A percentile compares a stretch with the other conserved stretches of the same genome.
Evolutionary conservation across 129 eudicot genomes (phyloP).

Genomic region (Flaveria brownii): DNA sequence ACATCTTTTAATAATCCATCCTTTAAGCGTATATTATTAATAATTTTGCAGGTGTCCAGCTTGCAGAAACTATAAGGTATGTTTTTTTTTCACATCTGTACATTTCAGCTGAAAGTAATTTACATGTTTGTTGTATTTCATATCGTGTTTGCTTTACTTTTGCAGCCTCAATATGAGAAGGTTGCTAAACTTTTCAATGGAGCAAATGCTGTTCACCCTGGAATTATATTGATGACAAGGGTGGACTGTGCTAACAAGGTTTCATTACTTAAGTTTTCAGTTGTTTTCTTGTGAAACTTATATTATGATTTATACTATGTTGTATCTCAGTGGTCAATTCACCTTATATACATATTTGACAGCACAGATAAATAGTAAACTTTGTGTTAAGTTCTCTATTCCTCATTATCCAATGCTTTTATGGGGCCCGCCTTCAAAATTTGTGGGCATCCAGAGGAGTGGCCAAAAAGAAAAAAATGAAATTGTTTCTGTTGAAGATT

Average conservation of each 20-base stretch:
- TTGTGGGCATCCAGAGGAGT: conserved; percentile 53
- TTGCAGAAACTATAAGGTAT: conserved; percentile 89
- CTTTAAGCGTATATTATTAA: not conserved
- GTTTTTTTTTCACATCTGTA: conserved; percentile 11
- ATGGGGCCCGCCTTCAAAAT: conserved; percentile 79
- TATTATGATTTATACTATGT: not conserved
- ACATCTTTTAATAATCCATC: conserved; percentile 2
- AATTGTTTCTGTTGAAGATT: conserved; percentile 56
- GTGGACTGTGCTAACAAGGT: conserved; percentile 93
- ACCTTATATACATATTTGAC: conserved; percentile 60
- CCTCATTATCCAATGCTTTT: conserved; percentile 69
- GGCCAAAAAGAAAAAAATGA: conserved; percentile 58
- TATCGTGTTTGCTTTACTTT: conserved; percentile 8
- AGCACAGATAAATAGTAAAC: conserved; percentile 89
- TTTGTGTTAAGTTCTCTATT: conserved; percentile 77
- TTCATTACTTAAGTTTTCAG: conserved; percentile 24
- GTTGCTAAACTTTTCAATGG: conserved; percentile 92
- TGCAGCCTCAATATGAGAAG: conserved; percentile 93
- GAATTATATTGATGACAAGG: conserved; percentile 70
- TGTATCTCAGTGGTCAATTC: conserved; percentile 37
- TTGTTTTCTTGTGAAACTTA: conserved; percentile 9
- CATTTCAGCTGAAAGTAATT: not conserved
- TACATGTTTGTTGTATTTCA: conserved; percentile 3
- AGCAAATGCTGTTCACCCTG: conserved; percentile 81
- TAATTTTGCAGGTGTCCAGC: conserved; percentile 89